Evolutionary conservation across 306 rosid species (phyloP).

Genomic region (Cucurbita maxima): DNA sequence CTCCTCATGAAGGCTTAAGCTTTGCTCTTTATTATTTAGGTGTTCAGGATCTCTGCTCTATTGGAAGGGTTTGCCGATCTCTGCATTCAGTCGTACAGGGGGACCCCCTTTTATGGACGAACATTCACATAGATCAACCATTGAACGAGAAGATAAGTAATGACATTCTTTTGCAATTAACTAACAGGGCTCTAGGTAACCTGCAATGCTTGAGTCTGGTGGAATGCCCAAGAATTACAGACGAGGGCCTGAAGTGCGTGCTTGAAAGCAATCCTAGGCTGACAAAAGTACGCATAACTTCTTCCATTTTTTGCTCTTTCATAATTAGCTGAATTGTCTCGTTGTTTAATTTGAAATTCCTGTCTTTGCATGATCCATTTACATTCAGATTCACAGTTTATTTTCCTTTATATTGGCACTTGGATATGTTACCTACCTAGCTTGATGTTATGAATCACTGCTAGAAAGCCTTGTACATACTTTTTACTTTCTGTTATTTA

Average conservation of each 20-base stretch:
- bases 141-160: conserved; percentile 76
- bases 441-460: too few species aligned
- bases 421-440: not conserved
- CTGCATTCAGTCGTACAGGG: conserved; percentile 36
- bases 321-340: not conserved
- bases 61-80: conserved; percentile 53
- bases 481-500: not conserved
- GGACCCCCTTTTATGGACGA: conserved; percentile 69
- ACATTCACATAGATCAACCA: conserved; percentile 56
- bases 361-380: not conserved
- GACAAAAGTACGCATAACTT: conserved; percentile 40
- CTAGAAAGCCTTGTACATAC: not conserved
- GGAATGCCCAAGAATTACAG: conserved; percentile 74
- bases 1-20: conserved; percentile 38
- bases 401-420: not conserved
- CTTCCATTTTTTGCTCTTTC: not conserved
- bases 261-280: conserved; percentile 62
- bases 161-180: conserved; percentile 54
- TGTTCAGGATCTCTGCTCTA: conserved; percentile 49
- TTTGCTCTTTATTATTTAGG: conserved; percentile 47
- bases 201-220: conserved; percentile 69
- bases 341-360: not conserved
- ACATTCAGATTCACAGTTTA: not conserved
- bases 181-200: conserved; percentile 53
- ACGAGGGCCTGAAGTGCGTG: conserved; percentile 64